Conservation (phyloP, 2,329 filamentous ascomycete species). For the Cryphonectria nitschkei region DNA sequence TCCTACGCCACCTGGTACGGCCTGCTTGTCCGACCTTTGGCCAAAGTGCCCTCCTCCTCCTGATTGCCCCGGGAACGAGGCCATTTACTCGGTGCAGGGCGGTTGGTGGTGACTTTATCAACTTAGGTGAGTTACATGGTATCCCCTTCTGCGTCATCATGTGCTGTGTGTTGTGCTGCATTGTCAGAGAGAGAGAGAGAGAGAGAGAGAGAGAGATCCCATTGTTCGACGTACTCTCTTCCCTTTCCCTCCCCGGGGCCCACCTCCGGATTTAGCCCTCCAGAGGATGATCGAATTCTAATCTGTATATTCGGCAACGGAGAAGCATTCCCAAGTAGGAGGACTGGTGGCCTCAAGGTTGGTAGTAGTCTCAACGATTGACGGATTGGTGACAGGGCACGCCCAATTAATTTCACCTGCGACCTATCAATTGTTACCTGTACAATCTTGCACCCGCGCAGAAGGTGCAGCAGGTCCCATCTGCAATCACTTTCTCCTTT, state of each 20-base stretch:
- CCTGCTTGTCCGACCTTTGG: background rate
- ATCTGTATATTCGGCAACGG: slow-evolving; percentile 15
- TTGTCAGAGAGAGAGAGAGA: background rate
- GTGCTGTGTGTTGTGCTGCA: background rate
- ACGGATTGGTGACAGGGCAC: slow-evolving; percentile 23
- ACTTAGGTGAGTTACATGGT: slow-evolving; percentile 1
- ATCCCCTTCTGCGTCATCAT: slow-evolving; percentile 7
- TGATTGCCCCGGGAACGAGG: background rate
- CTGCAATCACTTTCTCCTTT: slow-evolving; percentile 9
- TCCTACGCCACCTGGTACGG: slow-evolving; percentile 7
- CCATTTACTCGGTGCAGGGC: background rate
- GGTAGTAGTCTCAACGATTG: slow-evolving; percentile 15
- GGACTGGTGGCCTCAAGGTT: background rate
- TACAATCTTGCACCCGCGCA: slow-evolving; percentile 21
- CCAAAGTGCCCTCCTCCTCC: background rate
- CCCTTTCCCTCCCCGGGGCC: background rate
- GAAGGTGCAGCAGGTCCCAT: slow-evolving; percentile 3
- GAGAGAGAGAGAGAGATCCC: background rate
- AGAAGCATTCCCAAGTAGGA: slow-evolving; percentile 16
- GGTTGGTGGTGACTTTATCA: background rate
- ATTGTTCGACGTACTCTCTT: background rate
- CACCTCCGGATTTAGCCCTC: slow-evolving; percentile 3
- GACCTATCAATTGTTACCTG: slow-evolving; percentile 20
- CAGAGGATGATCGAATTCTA: slow-evolving; percentile 5
- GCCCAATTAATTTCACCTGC: slow-evolving; percentile 28